Percentiles rank a stretch among this genome's conserved stretches.
phyloP scores from a whole-genome alignment of 2,329 filamentous ascomycete genomes.

The Epichloe gansuensis region DNA sequence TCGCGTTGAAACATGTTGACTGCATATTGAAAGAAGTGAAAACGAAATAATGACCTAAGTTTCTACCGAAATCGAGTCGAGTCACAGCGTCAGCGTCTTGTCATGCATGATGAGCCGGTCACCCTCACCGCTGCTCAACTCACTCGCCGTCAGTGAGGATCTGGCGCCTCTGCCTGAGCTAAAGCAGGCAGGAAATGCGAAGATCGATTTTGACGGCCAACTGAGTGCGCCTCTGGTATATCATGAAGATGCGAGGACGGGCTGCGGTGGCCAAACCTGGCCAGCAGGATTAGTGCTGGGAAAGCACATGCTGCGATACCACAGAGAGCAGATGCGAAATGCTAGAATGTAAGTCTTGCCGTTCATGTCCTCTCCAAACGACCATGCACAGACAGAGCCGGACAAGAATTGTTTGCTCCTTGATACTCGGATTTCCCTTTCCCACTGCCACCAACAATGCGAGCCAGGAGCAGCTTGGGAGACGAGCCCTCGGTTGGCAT shows the following conservation, averaged over 20 bases:
- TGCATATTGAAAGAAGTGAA: constrained; percentile 14
- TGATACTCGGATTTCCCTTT: too few relatives aligned
- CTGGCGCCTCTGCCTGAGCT: constrained; percentile 47
- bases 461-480: too few relatives aligned
- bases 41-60: neutral
- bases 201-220: constrained; percentile 59
- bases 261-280: constrained; percentile 91
- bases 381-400: too few relatives aligned
- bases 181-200: constrained; percentile 40
- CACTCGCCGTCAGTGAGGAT: constrained; percentile 40
- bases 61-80: neutral
- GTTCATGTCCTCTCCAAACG: neutral
- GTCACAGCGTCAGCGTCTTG: neutral
- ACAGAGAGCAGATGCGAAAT: constrained; percentile 46
- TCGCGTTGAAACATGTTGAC: constrained; percentile 12
- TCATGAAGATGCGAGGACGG: constrained; percentile 73
- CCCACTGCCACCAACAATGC: too few relatives aligned
- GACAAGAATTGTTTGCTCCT: too few relatives aligned
- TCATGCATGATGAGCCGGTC: constrained; percentile 17
- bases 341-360: constrained; percentile 58
- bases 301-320: constrained; percentile 72
- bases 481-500: too few relatives aligned
- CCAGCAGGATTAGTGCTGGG: constrained; percentile 82
- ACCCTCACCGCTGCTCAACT: constrained; percentile 37
- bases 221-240: constrained; percentile 59